Evolutionary conservation across 306 rosid genomes (phyloP).

Genomic region (Cicer chorassanicum): DNA sequence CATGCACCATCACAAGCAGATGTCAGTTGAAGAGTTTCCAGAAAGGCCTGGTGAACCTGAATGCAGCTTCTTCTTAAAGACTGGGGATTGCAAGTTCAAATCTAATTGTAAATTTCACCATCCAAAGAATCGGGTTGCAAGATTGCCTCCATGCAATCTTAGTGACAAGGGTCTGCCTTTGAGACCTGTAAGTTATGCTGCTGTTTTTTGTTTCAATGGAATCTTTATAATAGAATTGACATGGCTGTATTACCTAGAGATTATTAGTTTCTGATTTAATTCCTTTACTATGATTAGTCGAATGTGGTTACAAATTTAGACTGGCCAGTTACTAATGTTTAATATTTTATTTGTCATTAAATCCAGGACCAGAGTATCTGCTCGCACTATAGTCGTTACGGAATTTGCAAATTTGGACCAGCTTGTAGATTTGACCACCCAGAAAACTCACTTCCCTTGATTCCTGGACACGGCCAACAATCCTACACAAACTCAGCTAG

Average conservation of each 20-base stretch:
- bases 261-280: conserved; percentile 1
- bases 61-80: conserved; percentile 85
- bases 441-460: conserved; percentile 43
- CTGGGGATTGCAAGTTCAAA: conserved; percentile 86
- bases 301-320: conserved; percentile 17
- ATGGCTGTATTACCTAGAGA: not conserved
- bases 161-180: conserved; percentile 93
- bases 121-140: conserved; percentile 69
- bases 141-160: conserved; percentile 57
- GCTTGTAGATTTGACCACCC: conserved; percentile 90
- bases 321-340: conserved; percentile 23
- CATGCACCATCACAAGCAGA: conserved; percentile 58
- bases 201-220: conserved; percentile 15
- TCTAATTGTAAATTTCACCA: conserved; percentile 90
- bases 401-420: conserved; percentile 95
- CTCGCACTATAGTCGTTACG: conserved; percentile 77
- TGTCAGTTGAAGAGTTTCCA: conserved; percentile 67
- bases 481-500: conserved; percentile 49
- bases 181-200: conserved; percentile 77
- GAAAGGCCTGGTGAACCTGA: conserved; percentile 96
- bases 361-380: conserved; percentile 82
- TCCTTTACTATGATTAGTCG: conserved; percentile 14
- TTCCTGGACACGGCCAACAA: conserved; percentile 59
- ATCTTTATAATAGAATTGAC: not conserved
- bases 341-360: conserved; percentile 31